Evolutionary conservation across 2,329 filamentous ascomycete genomes (phyloP).

Genomic region (Exophiala lecanii-corni): DNA sequence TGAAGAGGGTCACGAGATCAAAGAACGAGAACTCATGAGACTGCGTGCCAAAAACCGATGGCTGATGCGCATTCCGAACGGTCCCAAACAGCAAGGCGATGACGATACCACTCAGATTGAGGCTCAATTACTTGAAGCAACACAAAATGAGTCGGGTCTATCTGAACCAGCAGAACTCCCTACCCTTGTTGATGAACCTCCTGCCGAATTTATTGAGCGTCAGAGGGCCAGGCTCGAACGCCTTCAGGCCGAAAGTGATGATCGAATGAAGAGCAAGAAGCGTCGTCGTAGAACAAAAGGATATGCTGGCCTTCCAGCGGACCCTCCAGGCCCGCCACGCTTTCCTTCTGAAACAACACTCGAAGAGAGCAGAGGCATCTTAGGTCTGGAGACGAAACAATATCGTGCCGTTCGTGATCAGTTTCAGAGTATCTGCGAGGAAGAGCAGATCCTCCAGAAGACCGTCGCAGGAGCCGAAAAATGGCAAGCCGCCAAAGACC

Average conservation of each 20-base stretch:
- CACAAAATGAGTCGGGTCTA: conserved; percentile 13
- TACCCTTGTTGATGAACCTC: conserved; percentile 27
- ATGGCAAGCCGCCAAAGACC: conserved; percentile 68
- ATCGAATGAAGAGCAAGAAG: conserved; percentile 60
- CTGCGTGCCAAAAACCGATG: conserved; percentile 65
- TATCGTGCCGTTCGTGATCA: conserved; percentile 63
- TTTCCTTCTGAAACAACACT: conserved; percentile 81
- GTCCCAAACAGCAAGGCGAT: conserved; percentile 42
- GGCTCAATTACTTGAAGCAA: conserved; percentile 28
- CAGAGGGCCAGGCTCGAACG: conserved; percentile 51
- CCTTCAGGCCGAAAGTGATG: conserved; percentile 56
- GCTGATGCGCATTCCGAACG: conserved; percentile 59
- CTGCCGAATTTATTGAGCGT: conserved; percentile 48
- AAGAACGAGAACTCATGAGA: conserved; percentile 64
- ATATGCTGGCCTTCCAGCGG: conserved; percentile 64
- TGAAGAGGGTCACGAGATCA: conserved; percentile 69
- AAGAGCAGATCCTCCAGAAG: conserved; percentile 67
- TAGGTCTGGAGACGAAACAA: conserved; percentile 58
- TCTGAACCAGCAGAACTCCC: conserved; percentile 3
- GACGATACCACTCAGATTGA: conserved; percentile 28
- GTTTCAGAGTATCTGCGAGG: conserved; percentile 67
- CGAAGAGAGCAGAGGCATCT: conserved; percentile 67
- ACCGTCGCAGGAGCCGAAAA: conserved; percentile 66
- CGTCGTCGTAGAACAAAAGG: conserved; percentile 63
- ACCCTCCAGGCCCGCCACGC: conserved; percentile 63